Base-by-base conservation (phyloP, 2,329 filamentous ascomycete species). In the Remersonia thermophila region DNA sequence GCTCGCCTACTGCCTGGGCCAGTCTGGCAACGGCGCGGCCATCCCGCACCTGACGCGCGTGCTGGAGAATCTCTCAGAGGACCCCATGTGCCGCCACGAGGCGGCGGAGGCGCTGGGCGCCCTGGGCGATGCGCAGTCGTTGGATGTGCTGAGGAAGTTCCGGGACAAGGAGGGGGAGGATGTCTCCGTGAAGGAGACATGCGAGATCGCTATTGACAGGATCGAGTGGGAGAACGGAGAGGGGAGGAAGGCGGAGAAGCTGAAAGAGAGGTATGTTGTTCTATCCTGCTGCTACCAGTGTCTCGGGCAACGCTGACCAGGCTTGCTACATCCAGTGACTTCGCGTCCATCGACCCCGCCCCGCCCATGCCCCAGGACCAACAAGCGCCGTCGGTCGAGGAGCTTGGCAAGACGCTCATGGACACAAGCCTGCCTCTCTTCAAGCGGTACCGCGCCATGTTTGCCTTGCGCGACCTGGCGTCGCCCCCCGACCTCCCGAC, bases 371-470 rank as follows among this genome's bases (percentile, higher is more conserved):
- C 86, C 30, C 69, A 85, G 52, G 67, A 84, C 32, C 69, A 84
- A 52, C 66, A 71, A n/a, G 61, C 69, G 39, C 66, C 71, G 41
- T 77, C 77, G 3, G 83, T 94, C 33, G 67, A 79, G 25, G 76
- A 83, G 38, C 70, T 98, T 25, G 80, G 83, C 53, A 70, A 73
- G 52, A 76, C 73, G 16, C 68, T 98, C 36, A 77, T 96, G 59
- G 80, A 96, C 58, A 79, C 80, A 5, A 71, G 65, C 4, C 64
- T 79, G 33, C 83, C 86, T 16, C 73, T 98, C 10, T 98, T 98
- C 67, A 67, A 85, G 55, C 79, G 91, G 55, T 98, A 98, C 63
- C 78, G 91, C 52, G 89, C 91, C 57, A 98, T 98, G 91, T 98
- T 98, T 55, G 83, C 85, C 40, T 77, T 98, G 35, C 81, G 91